A percentile compares a stretch with the other conserved stretches of the same genome.
phyloP scores from a whole-genome alignment of 257 asterid genomes.

The Coffea eugenioides region DNA sequence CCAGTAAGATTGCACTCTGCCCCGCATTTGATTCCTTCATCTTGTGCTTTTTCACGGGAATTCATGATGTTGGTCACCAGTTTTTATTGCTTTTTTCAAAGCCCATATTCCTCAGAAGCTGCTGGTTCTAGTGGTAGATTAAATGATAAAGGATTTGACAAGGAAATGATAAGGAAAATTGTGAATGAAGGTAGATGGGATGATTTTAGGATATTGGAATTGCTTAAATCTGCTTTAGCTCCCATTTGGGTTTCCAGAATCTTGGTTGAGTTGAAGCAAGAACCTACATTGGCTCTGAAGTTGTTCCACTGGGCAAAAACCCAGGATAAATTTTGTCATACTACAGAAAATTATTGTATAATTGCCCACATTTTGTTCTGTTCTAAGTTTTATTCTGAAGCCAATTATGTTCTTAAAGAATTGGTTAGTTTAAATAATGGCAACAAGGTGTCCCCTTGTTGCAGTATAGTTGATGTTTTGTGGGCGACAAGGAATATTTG shows the following conservation, averaged over 20 bases:
- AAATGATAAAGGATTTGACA: conserved; percentile 23
- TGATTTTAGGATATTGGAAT: conserved; percentile 42
- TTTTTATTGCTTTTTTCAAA: conserved; percentile 31
- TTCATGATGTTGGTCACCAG: conserved; percentile 36
- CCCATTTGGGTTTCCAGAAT: conserved; percentile 58
- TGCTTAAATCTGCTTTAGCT: conserved; percentile 48
- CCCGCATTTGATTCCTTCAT: conserved; percentile 13
- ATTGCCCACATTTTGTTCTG: conserved; percentile 82
- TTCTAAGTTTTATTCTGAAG: conserved; percentile 65
- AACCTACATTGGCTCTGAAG: conserved; percentile 75
- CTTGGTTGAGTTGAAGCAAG: conserved; percentile 54
- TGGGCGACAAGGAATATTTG: conserved; percentile 70
- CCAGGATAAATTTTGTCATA: conserved; percentile 51
- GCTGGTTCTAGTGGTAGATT: conserved; percentile 24
- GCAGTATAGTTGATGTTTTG: conserved; percentile 54
- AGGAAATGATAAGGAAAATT: conserved; percentile 36
- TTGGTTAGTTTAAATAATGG: conserved; percentile 42
- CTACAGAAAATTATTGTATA: conserved; percentile 62
- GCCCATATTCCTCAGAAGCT: conserved; percentile 37
- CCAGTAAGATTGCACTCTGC: conserved; percentile 34
- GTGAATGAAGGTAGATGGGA: conserved; percentile 63
- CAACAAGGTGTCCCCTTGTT: conserved; percentile 21
- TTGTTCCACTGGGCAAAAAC: conserved; percentile 67
- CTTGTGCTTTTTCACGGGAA: conserved; percentile 36
- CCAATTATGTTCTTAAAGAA: conserved; percentile 51